Evolutionary conservation across 176 grass and related monocot genomes (phyloP), one percentile per base, ranked within the genome.

Genomic region (Eleusine indica): DNA sequence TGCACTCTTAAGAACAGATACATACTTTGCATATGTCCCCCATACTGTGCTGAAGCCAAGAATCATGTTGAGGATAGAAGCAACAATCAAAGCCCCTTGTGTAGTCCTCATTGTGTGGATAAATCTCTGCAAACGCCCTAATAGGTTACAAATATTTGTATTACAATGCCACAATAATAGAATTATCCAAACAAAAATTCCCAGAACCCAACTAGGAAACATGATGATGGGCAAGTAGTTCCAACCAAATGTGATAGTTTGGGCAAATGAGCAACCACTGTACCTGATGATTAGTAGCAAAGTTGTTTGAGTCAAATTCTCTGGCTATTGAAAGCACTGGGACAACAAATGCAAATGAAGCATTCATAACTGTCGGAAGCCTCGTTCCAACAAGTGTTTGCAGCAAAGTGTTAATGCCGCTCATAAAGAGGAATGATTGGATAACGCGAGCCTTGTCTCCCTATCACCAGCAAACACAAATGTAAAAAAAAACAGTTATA

Each of bases 381-480:
- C 97, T 90, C 12, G 89, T 91, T 82, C 97, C 97, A 44, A 94
- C 16, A 68, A 99, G 77, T 58, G 97, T 99, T 88, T 99, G 97
- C 28, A 96, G 74, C 70, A 99, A 84, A 25, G 97, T 99, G 85
- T 99, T 99, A 43, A 99, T 90, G n/a, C 93, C 97, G 37, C 97
- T 90, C 93, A 91, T 94, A 85, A 99, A 99, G 28, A 99, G 76
- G 68, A 99, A 84, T 0, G 97, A 89, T 38, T 99, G 91, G 88
- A 99, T 99, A 51, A 96, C 85, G 4, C 93, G 91, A 68, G 97
- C 97, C 79, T 99, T 99, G 73, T 99, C 97, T 41, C 91, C 93
- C 97, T 77, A 64, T 88, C 44, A 72, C 28, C 67, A 85, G 88
- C 28, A 87, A 83, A 28, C 52, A 72, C 43, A 73, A 81, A 87